Percentiles rank a stretch among this genome's conserved stretches.
phyloP scores from a whole-genome alignment of 2,329 filamentous ascomycete species.

The Thielaviopsis populi region DNA sequence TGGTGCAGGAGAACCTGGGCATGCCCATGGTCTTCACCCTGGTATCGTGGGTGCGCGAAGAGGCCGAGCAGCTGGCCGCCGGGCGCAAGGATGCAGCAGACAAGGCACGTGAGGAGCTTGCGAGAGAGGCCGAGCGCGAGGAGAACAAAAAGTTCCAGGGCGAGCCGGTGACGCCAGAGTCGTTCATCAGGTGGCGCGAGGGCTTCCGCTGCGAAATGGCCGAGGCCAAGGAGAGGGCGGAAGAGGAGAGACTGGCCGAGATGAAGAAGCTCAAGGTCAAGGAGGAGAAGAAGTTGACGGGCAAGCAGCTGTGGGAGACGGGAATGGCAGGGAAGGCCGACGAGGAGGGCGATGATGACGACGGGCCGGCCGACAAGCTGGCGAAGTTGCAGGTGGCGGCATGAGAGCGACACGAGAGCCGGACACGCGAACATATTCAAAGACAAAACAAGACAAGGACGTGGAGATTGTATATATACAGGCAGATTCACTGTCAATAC shows the following conservation, averaged over 20 bases:
- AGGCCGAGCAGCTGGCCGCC: constrained; percentile 69
- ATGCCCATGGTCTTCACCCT: constrained; percentile 97
- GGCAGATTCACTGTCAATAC: background rate
- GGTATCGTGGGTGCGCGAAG: constrained; percentile 74
- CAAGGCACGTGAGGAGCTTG: constrained; percentile 40
- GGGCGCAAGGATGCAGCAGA: constrained; percentile 53
- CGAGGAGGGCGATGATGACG: constrained; percentile 52
- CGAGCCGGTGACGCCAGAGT: constrained; percentile 71
- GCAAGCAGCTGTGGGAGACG: constrained; percentile 63
- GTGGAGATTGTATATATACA: constrained; percentile 8
- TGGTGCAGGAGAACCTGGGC: constrained; percentile 81
- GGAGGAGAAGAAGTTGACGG: constrained; percentile 57
- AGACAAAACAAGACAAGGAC: background rate
- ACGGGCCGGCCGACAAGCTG: constrained; percentile 38
- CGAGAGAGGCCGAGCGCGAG: constrained; percentile 56
- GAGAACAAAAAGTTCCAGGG: constrained; percentile 97
- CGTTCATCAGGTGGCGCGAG: constrained; percentile 69
- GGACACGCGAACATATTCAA: background rate
- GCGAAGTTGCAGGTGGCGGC: constrained; percentile 59
- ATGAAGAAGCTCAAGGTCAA: constrained; percentile 56
- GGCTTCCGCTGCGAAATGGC: constrained; percentile 68
- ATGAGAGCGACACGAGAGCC: background rate
- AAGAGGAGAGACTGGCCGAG: constrained; percentile 69
- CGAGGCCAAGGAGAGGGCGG: constrained; percentile 50
- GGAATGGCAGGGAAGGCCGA: constrained; percentile 54